phyloP scores from a whole-genome alignment of 139 green algal species.

The Chlorella vulgaris region DNA sequence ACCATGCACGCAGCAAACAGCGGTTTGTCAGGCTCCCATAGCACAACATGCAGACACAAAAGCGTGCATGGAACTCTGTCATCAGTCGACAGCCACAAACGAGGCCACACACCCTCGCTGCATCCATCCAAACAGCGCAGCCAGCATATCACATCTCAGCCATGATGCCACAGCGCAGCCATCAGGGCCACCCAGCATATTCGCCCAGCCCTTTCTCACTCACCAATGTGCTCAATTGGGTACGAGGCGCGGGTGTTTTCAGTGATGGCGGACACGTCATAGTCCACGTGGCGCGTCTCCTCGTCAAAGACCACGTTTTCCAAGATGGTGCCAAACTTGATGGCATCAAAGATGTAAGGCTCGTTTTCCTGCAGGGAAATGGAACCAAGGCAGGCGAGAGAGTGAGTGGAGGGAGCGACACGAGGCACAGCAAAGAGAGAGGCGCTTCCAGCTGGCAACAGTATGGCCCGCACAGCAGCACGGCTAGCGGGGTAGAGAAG shows the following conservation, averaged over 20 bases:
- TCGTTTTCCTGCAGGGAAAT: constrained; percentile 65
- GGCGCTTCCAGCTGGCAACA: too few relatives aligned
- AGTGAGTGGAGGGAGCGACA: too few relatives aligned
- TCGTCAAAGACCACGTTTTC: constrained; percentile 91
- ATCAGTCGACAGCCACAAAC: too few relatives aligned
- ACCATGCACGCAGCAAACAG: not conserved
- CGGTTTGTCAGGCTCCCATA: not conserved
- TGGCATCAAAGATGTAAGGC: constrained; percentile 94
- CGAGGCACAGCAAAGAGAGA: too few relatives aligned
- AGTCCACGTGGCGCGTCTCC: constrained; percentile 50
- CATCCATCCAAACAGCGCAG: too few relatives aligned
- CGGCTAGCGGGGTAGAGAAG: too few relatives aligned
- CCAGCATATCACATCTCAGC: not conserved
- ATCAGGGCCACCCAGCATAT: not conserved
- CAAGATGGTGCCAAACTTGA: constrained; percentile 88
- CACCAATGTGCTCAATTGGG: constrained; percentile 92
- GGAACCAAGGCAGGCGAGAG: not conserved
- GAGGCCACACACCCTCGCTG: too few relatives aligned
- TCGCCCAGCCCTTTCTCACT: not conserved
- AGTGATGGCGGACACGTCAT: constrained; percentile 67
- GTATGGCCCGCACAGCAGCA: too few relatives aligned
- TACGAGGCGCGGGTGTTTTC: constrained; percentile 96
- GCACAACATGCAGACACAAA: too few relatives aligned
- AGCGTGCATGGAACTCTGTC: too few relatives aligned
- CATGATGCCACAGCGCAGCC: not conserved